A percentile compares a stretch with the other conserved stretches of the same genome.
Conservation (phyloP, 805 yeast species). For the Cyberlindnera amylophila region DNA sequence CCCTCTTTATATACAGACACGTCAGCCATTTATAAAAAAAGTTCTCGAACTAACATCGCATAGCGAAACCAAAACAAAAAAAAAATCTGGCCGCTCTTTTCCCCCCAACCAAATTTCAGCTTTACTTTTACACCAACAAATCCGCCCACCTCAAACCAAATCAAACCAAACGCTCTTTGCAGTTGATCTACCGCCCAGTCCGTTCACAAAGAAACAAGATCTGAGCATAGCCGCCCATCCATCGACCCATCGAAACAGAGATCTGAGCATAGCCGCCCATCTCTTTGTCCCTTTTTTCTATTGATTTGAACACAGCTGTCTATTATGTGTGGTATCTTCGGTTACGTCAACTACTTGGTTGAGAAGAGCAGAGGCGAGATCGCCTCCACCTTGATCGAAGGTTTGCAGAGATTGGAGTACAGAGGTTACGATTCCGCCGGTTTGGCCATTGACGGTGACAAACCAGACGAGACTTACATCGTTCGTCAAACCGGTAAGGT, state of each 20-base stretch:
- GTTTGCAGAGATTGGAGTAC: constrained; percentile 84
- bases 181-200: too few relatives aligned
- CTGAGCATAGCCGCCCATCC: constrained; percentile 3
- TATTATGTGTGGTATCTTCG: constrained; percentile 87
- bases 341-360: constrained; percentile 92
- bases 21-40: neutral
- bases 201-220: too few relatives aligned
- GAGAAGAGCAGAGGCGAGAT: constrained; percentile 92
- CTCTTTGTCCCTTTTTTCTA: neutral
- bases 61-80: constrained; percentile 9
- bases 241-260: neutral
- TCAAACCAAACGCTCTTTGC: too few relatives aligned
- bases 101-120: constrained; percentile 6
- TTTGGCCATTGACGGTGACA: constrained; percentile 89
- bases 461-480: constrained; percentile 62
- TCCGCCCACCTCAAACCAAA: too few relatives aligned
- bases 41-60: neutral
- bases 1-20: too few relatives aligned
- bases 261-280: constrained; percentile 3
- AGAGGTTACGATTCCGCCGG: constrained; percentile 99
- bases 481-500: constrained; percentile 93
- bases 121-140: neutral
- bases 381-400: constrained; percentile 82
- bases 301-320: neutral
- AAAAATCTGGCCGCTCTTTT: constrained; percentile 6